phyloP scores from a whole-genome alignment of 441 rosid genomes.

The Euphorbia celastroides region DNA sequence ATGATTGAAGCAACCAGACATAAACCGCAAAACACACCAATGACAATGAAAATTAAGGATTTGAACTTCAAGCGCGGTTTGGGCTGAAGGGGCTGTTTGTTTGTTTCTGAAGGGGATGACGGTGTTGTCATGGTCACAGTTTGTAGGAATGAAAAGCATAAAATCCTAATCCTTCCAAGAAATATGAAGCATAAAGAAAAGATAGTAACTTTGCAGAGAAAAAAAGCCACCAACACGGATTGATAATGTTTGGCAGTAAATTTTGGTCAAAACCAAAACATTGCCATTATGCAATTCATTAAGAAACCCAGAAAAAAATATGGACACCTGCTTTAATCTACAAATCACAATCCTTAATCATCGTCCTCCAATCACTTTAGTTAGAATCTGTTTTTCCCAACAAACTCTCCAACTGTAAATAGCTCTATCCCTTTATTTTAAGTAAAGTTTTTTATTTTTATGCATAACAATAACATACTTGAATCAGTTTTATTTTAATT shows the following conservation, averaged over 20 bases:
- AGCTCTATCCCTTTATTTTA: not conserved
- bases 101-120: slow-evolving; percentile 8
- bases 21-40: slow-evolving; percentile 27
- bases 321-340: not conserved
- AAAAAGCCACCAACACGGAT: not conserved
- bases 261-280: not conserved
- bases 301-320: not conserved
- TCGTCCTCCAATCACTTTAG: not conserved
- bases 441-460: not conserved
- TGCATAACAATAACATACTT: not conserved
- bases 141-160: too few relatives aligned
- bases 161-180: not conserved
- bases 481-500: not conserved
- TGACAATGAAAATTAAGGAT: slow-evolving; percentile 19
- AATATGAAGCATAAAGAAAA: not conserved
- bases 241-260: not conserved
- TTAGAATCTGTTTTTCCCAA: not conserved
- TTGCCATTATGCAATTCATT: not conserved
- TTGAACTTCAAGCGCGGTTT: slow-evolving; percentile 2
- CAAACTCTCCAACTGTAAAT: not conserved
- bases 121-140: slow-evolving; percentile 11
- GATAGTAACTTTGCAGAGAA: not conserved
- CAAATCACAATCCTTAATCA: not conserved
- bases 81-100: slow-evolving; percentile 1
- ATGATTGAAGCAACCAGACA: slow-evolving; percentile 26